A percentile compares a stretch with the other conserved stretches of the same genome.
Evolutionary conservation across 2,329 filamentous ascomycete species (phyloP).

Genomic region (Tothia fuscella): DNA sequence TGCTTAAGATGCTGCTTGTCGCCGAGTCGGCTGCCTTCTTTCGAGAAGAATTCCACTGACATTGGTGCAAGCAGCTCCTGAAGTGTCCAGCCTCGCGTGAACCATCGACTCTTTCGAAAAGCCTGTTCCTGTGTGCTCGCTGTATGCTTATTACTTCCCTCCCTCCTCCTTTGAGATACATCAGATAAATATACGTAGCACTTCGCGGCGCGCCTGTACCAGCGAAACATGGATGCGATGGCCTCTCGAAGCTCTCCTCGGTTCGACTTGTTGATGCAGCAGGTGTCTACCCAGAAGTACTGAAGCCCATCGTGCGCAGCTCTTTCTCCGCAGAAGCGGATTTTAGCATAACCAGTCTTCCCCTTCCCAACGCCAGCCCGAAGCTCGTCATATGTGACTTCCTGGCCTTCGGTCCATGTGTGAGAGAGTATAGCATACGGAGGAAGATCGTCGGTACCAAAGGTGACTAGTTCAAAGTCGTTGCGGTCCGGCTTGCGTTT

Average conservation of each 20-base stretch:
- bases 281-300: conserved; percentile 12
- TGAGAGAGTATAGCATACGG: conserved; percentile 14
- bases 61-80: conserved; percentile 11
- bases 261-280: conserved; percentile 11
- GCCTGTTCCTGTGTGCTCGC: not conserved
- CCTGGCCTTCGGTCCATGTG: conserved; percentile 12
- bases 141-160: not conserved
- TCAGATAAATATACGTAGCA: conserved; percentile 11
- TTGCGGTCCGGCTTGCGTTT: conserved; percentile 7
- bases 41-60: conserved; percentile 11
- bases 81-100: conserved; percentile 12
- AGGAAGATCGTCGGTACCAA: conserved; percentile 8
- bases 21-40: conserved; percentile 10
- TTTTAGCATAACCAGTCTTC: conserved; percentile 13
- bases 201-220: conserved; percentile 8
- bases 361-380: conserved; percentile 4
- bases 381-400: conserved; percentile 12
- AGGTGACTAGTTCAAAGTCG: not conserved
- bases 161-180: conserved; percentile 3
- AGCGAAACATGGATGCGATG: conserved; percentile 12
- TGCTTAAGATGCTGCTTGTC: conserved; percentile 7
- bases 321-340: conserved; percentile 12
- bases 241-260: conserved; percentile 8
- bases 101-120: conserved; percentile 12
- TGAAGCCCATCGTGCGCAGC: conserved; percentile 10